These are phyloP conservation scores for Persicaria maculosa DNA, from an alignment of 148 eudicot species.

Conservation along the genomic window DNA sequence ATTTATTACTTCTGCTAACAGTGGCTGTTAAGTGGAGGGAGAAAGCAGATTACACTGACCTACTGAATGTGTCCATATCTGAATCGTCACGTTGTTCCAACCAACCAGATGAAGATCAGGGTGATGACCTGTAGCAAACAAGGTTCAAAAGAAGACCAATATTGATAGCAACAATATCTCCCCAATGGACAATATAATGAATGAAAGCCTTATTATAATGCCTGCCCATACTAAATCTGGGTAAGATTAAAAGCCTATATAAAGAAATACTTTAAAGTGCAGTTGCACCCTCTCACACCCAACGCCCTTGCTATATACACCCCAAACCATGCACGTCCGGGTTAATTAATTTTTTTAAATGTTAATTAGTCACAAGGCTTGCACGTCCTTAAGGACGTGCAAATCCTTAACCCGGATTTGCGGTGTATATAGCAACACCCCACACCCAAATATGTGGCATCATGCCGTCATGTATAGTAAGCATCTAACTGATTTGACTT, in stretches of 20 bases:
- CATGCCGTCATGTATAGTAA: neutral
- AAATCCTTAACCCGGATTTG: too few species aligned
- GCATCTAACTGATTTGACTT: neutral
- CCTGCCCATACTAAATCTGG: neutral
- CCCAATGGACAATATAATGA: neutral
- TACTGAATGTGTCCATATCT: constrained; percentile 87
- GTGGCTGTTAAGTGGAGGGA: neutral
- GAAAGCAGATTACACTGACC: constrained; percentile 37
- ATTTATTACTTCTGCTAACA: neutral
- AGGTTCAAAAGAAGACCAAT: neutral
- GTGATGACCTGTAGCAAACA: constrained; percentile 65
- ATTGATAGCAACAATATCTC: neutral
- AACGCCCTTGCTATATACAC: too few species aligned
- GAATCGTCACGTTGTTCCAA: constrained; percentile 83
- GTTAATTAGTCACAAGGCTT: too few species aligned
- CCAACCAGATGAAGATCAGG: constrained; percentile 94
- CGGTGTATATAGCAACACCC: too few species aligned
- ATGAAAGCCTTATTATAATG: neutral
- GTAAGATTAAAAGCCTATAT: neutral
- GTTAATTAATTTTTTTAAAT: too few species aligned
- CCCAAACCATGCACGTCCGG: too few species aligned
- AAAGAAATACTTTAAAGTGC: neutral
- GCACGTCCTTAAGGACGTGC: too few species aligned
- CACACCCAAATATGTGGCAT: neutral
- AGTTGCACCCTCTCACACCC: neutral